phyloP scores from a whole-genome alignment of 768 basidiomycete species.

The Lentinus brumalis region DNA sequence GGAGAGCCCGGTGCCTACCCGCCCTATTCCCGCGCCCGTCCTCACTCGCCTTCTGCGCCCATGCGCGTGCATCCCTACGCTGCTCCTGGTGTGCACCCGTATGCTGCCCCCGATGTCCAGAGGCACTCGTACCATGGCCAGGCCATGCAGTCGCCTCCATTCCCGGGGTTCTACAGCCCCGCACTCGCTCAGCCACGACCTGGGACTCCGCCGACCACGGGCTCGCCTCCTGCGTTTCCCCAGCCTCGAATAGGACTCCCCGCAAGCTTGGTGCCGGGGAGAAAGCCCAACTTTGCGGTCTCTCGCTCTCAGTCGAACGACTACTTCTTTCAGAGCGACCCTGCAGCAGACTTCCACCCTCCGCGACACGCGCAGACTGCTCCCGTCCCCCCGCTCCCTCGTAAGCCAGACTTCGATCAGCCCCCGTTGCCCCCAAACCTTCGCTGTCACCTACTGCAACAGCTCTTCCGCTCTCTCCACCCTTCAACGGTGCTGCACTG shows the following conservation, averaged over 20 bases:
- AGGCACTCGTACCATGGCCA: slow-evolving; percentile 3
- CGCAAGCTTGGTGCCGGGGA: slow-evolving; percentile 14
- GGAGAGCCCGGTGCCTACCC: slow-evolving; percentile 13
- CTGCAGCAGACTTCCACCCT: background rate
- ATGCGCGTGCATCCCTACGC: slow-evolving; percentile 10
- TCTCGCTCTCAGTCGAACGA: slow-evolving; percentile 17
- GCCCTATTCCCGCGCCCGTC: slow-evolving; percentile 2
- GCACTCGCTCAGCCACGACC: slow-evolving; percentile 13
- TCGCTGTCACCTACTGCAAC: background rate
- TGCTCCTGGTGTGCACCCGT: slow-evolving; percentile 7
- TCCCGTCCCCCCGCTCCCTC: slow-evolving; percentile 24
- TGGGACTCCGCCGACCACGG: background rate
- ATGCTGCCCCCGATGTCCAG: slow-evolving; percentile 2
- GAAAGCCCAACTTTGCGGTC: slow-evolving; percentile 1
- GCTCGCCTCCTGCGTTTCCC: slow-evolving; percentile 11
- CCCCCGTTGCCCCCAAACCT: slow-evolving; percentile 30
- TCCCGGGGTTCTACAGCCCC: slow-evolving; percentile 22
- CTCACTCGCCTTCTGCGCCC: slow-evolving; percentile 9
- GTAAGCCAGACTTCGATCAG: slow-evolving; percentile 21
- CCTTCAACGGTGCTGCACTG: background rate
- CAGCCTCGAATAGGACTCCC: slow-evolving; percentile 9
- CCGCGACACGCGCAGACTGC: slow-evolving; percentile 18
- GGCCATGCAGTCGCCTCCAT: background rate
- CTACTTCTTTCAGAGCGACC: slow-evolving; percentile 16
- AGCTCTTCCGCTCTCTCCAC: background rate